Evolutionary conservation across 228 moss, liverwort and hornwort species (phyloP).

Genomic region (Sphagnum fallax): DNA sequence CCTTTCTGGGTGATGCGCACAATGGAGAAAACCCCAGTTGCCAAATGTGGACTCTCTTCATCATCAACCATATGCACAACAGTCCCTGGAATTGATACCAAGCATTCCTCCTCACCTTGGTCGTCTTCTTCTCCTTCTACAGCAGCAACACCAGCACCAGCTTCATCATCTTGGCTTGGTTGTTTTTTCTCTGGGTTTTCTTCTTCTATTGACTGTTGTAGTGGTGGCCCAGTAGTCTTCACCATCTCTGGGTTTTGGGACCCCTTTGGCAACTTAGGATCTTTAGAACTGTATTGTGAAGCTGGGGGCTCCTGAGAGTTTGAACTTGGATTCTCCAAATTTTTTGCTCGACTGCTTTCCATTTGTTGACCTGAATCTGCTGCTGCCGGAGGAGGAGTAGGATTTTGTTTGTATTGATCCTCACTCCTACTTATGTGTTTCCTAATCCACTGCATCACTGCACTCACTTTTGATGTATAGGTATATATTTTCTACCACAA

Average conservation of each 20-base stretch:
- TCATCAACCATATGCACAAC: constrained; percentile 81
- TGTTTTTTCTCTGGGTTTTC: constrained; percentile 1
- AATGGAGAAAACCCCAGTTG: constrained; percentile 58
- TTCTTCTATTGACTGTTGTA: constrained; percentile 7
- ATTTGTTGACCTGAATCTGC: constrained; percentile 69
- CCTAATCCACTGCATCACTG: constrained; percentile 62
- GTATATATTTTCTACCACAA: no score
- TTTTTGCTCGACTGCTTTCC: constrained; percentile 51
- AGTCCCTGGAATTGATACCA: constrained; percentile 66
- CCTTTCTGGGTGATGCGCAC: constrained; percentile 56
- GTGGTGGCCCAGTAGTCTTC: constrained; percentile 2
- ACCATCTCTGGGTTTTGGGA: neutral
- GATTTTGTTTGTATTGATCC: constrained; percentile 5
- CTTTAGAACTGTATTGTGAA: neutral
- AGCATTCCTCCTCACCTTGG: constrained; percentile 29
- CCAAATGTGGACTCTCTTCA: constrained; percentile 70
- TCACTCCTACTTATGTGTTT: constrained; percentile 36
- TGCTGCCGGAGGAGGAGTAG: constrained; percentile 22
- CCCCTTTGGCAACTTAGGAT: no score
- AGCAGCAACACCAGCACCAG: no score
- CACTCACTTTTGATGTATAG: no score
- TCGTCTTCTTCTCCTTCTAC: no score
- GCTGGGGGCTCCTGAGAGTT: constrained; percentile 16
- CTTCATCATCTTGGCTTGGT: constrained; percentile 6
- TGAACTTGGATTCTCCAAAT: constrained; percentile 18